Base-by-base conservation (phyloP, 2,329 filamentous ascomycete species). In the Colletotrichum caudatum region DNA sequence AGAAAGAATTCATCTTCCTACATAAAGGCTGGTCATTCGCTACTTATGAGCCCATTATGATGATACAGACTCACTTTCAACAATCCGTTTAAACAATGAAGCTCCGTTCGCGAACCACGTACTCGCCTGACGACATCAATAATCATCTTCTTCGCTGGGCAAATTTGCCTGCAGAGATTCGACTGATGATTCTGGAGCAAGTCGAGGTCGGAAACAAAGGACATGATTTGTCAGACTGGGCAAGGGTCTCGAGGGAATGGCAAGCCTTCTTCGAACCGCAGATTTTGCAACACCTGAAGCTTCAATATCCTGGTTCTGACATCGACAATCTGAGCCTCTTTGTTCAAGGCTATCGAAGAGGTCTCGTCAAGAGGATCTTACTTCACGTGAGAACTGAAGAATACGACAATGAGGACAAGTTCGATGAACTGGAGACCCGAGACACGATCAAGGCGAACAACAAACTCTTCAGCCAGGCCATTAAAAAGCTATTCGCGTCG, bases 191-290 rank as follows among this genome's bases (percentile, higher is more conserved):
- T 48, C 29, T 67, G 5, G 39, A 61, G 39, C 26, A 48, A 39
- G 26, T 48, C 35, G 48, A 57, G 37, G 26, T 54, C 2, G 50
- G 16, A 50, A 5, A 41, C 1, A 48, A 48, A 57, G 29, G 29
- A 7, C 58, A 67, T 48, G 11, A 50, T 20, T 57, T 63, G 39
- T 56, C 39, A 14, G 20, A 29, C 14, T 66, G 35, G 46, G 7
- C 56, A 53, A 61, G 33, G 2, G 46, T 66, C 23, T 61, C 44
- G 2, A 53, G 56, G 54, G 64, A 66, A 53, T 66, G 46, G 56
- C 56, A 61, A 61, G 46, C 56, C 26, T 61, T 61, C 56, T 66
- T 66, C 20, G 46, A 66, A 46, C 23, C 56, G 35, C 44, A 23
- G 2, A 53, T 41, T 35, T 46, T 66, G 26, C 44, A 61, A 20